Evolutionary conservation across 179 eudicot species (phyloP), one percentile per base, ranked within the genome.

Genomic region (Silene noctiflora): DNA sequence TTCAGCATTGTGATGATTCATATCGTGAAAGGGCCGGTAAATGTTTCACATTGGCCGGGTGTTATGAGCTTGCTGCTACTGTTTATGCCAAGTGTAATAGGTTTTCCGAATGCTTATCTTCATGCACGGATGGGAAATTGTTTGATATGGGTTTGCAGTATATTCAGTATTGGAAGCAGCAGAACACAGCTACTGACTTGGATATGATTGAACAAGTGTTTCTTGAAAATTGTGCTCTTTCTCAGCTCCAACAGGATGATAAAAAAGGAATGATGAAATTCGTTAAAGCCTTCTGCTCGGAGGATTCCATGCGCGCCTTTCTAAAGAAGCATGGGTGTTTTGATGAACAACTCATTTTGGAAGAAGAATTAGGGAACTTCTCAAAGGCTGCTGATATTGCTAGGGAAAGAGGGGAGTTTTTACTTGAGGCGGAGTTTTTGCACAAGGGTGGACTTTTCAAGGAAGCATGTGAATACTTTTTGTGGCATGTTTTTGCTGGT

Each of bases 101-200:
- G 46, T 84, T 81, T 75, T 76, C 83, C 0, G 86, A 88, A 21
- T 90, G 97, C 83, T 79, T 91, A 48, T 84, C 83, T 3, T 91
- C 81, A 31, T 91, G 97, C 82, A 84, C 86, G 11, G 56, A 84
- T 56, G 92, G 91, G 46, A 83, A 88, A 46, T 67, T 81, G 56
- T 88, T 84, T 48, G 88, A 87, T 67, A 60, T 82, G 69, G 97
- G 97, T 6, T 75, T 91, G 71, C 81, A 90, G 59, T 90, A 82
- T 56, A 86, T 91, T 17, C 79, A 86, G 51, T 35, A 51, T 42
- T 88, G 94, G 97, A 91, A 88, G 78, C 86, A 79, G 24, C 76
- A 86, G 27, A 79, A 67, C 16, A 75, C 7, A 9, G 58, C 59
- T 35, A 70, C n/a, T 22, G 73, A 85, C 48, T 69, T 91, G 1